Conservation (phyloP, 2,329 filamentous ascomycete species). For the Aspergillus sp. region DNA sequence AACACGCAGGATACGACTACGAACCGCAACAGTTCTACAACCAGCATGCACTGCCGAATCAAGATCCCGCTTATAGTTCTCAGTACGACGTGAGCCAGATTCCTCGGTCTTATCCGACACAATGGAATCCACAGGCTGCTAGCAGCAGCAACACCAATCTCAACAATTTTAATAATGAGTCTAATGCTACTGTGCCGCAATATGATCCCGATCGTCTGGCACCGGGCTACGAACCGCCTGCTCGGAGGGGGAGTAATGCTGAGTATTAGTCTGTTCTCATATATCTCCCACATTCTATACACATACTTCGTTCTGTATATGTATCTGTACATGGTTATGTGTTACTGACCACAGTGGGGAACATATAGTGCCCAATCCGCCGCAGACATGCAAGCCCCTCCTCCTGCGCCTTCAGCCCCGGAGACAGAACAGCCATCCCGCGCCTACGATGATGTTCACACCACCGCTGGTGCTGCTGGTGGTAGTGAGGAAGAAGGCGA, state of each 20-base stretch:
- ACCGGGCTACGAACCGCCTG: conserved; percentile 9
- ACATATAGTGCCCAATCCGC: neutral
- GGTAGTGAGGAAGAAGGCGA: conserved; percentile 50
- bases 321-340: too few relatives aligned
- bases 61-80: conserved; percentile 9
- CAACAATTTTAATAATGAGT: too few relatives aligned
- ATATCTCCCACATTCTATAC: neutral
- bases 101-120: conserved; percentile 13
- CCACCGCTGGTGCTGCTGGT: too few relatives aligned
- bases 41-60: conserved; percentile 14
- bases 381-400: neutral
- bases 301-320: too few relatives aligned
- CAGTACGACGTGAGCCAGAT: conserved; percentile 15
- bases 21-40: conserved; percentile 19
- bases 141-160: too few relatives aligned
- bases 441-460: neutral
- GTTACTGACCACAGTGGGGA: too few relatives aligned
- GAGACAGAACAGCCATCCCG: neutral
- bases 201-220: conserved; percentile 13
- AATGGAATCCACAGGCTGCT: neutral
- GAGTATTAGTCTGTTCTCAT: conserved; percentile 21
- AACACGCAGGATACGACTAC: conserved; percentile 29
- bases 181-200: neutral
- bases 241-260: conserved; percentile 19
- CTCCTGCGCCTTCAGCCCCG: neutral